phyloP scores from a whole-genome alignment of 805 yeast genomes.

The Metschnikowia vanudenii region DNA sequence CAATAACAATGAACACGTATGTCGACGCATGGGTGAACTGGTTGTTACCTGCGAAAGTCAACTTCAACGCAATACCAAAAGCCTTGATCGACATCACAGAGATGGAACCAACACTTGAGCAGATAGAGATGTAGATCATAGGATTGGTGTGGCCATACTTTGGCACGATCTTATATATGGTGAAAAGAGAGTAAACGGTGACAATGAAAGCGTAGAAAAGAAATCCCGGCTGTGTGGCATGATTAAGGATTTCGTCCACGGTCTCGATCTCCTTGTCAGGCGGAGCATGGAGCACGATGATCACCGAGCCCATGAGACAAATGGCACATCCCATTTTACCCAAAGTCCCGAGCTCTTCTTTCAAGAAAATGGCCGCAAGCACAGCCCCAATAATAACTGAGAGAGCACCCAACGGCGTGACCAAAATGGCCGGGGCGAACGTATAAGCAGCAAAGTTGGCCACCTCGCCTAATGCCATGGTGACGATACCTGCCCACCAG shows the following conservation, averaged over 20 bases:
- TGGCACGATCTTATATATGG: conserved; percentile 84
- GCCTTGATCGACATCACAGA: conserved; percentile 92
- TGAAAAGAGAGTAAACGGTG: conserved; percentile 64
- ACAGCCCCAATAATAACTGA: conserved; percentile 91
- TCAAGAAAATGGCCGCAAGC: conserved; percentile 77
- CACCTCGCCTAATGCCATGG: conserved; percentile 88
- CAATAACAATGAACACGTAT: conserved; percentile 74
- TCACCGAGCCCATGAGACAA: conserved; percentile 82
- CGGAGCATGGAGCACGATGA: conserved; percentile 88
- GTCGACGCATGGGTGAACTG: conserved; percentile 86
- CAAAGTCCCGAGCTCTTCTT: conserved; percentile 81
- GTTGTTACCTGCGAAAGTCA: conserved; percentile 80
- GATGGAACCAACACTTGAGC: conserved; percentile 87
- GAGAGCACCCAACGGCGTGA: conserved; percentile 88
- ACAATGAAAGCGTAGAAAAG: conserved; percentile 63
- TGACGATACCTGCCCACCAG: conserved; percentile 91
- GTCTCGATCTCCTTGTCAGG: conserved; percentile 88
- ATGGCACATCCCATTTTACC: conserved; percentile 94
- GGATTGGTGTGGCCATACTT: conserved; percentile 77
- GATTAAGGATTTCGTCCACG: conserved; percentile 79
- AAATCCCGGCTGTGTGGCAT: conserved; percentile 78
- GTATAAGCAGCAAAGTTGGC: conserved; percentile 95
- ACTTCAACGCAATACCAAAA: conserved; percentile 85
- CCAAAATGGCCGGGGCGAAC: conserved; percentile 90
- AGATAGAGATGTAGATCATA: conserved; percentile 84